Evolutionary conservation across 352 stramenopile species (phyloP).

Genomic region (Pythium rishiriense): DNA sequence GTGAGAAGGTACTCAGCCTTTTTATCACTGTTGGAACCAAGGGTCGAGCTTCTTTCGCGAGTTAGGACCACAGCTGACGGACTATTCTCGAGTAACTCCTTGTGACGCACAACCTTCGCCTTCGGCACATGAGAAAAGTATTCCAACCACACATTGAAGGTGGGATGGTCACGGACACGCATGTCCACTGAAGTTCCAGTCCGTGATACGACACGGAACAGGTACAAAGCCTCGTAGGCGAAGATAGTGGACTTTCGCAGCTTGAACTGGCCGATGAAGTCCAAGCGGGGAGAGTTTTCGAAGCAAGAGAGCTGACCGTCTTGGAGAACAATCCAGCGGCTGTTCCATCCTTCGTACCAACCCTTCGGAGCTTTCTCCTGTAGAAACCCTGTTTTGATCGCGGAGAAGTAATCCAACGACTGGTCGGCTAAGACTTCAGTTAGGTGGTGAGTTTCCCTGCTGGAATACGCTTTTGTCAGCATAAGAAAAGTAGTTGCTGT

Average conservation of each 20-base stretch:
- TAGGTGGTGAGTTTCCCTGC: slow-evolving; percentile 22
- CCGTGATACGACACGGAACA: slow-evolving; percentile 75
- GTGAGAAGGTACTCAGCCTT: slow-evolving; percentile 70
- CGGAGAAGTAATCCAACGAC: slow-evolving; percentile 80
- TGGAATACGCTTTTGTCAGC: slow-evolving; percentile 1
- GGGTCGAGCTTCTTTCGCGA: slow-evolving; percentile 35
- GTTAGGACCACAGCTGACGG: slow-evolving; percentile 77
- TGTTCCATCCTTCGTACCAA: slow-evolving; percentile 85
- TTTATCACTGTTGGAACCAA: slow-evolving; percentile 11
- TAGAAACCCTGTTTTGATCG: slow-evolving; percentile 70
- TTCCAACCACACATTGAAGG: slow-evolving; percentile 76
- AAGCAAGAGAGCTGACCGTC: slow-evolving; percentile 74
- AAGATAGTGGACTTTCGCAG: slow-evolving; percentile 67
- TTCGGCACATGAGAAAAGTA: slow-evolving; percentile 59
- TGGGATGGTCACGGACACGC: slow-evolving; percentile 70
- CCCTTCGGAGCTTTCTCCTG: slow-evolving; percentile 72
- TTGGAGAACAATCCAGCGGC: slow-evolving; percentile 82
- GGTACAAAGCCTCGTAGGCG: slow-evolving; percentile 70
- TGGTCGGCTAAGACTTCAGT: slow-evolving; percentile 60
- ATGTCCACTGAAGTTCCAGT: slow-evolving; percentile 76
- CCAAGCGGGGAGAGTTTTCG: slow-evolving; percentile 74
- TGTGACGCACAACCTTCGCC: slow-evolving; percentile 60
- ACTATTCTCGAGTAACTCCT: slow-evolving; percentile 82
- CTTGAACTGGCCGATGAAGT: slow-evolving; percentile 73
- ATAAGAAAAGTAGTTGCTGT: neutral